Base-by-base conservation (phyloP, 1,139 yeast genomes). In the Nadsonia starkeyi-henricii region DNA sequence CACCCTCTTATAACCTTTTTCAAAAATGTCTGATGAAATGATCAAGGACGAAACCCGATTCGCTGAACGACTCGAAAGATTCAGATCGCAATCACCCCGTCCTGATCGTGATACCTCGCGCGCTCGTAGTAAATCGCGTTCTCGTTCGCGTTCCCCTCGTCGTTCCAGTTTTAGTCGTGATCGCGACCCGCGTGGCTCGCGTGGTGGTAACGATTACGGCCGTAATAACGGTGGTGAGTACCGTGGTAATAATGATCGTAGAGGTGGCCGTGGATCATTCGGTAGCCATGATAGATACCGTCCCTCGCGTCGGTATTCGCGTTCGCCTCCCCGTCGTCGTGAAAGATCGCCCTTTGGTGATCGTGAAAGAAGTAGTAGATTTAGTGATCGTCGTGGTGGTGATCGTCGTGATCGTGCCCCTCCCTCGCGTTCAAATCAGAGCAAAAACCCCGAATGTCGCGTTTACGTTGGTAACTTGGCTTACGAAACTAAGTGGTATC, bases 401-500 rank as follows among this genome's bases (percentile, higher is more conserved):
- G 57, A 65, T 51, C 57, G 63, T 23, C 58, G 62, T 20, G 54
- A 54, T 41, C 53, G 61, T 33, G 39, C 28, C 19, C 23, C 36
- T 39, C 2, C 15, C 7, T 7, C 21, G 13, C 9, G 13, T 20
- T 12, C 21, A 9, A n/a, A 30, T 19, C 44, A 39, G 23, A 20
- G 36, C 8, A n/a, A n/a, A 4, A 33, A 57, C 44, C 68, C 63
- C 50, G 70, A 64, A 49, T 61, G 68, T 39, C 62, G 73, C 4
- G 72, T 70, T 45, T 70, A 67, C 58, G 77, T 79, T 20, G 84
- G 84, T 23, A 79, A 79, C 61, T 64, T 79, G 55, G 75, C 84
- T 33, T 79, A 76, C 59, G 74, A 78, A 23, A 71, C 76, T 50
- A 71, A 68, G 50, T 78, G 84, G 84, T 76, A 72, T 55, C 72